A percentile compares a stretch with the other conserved stretches of the same genome.
Evolutionary conservation across 352 stramenopile genomes (phyloP).

Genomic region (Elongisporangium prolatum): DNA sequence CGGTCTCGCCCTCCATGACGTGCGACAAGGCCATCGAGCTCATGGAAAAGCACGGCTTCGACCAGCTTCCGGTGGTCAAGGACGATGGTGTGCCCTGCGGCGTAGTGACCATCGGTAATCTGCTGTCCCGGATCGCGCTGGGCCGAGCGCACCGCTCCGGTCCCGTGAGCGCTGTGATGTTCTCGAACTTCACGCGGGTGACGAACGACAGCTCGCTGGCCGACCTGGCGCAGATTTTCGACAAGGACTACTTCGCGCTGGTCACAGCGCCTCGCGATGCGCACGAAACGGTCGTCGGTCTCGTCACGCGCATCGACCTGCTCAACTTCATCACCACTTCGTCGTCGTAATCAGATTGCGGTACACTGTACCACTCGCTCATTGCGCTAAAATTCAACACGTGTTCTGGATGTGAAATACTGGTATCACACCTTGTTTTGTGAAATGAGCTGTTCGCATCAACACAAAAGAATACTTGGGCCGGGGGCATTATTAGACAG

Average conservation of each 20-base stretch:
- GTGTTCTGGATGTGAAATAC: background rate
- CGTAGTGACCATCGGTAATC: constrained; percentile 95
- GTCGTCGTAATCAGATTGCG: background rate
- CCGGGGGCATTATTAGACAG: background rate
- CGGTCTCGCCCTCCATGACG: constrained; percentile 75
- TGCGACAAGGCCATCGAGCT: constrained; percentile 91
- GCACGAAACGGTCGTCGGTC: constrained; percentile 80
- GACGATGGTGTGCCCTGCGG: constrained; percentile 78
- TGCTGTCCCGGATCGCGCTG: constrained; percentile 88
- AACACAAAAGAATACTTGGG: background rate
- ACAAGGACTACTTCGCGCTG: constrained; percentile 95
- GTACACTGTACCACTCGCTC: background rate
- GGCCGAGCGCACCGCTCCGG: constrained; percentile 81
- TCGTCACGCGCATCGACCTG: constrained; percentile 95
- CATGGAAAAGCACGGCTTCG: constrained; percentile 89
- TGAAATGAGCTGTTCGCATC: background rate
- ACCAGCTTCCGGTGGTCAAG: constrained; percentile 72
- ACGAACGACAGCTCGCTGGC: constrained; percentile 81
- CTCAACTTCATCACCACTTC: constrained; percentile 91
- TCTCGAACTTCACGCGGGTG: constrained; percentile 93
- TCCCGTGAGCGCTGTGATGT: constrained; percentile 86
- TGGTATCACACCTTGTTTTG: background rate
- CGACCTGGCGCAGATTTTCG: constrained; percentile 91
- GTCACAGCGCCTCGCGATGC: constrained; percentile 71
- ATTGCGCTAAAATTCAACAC: background rate